A percentile compares a stretch with the other conserved stretches of the same genome.
These are phyloP conservation scores for Stachybotrys echinatus DNA, from an alignment of 2,329 filamentous ascomycete genomes.

Conservation along the genomic window DNA sequence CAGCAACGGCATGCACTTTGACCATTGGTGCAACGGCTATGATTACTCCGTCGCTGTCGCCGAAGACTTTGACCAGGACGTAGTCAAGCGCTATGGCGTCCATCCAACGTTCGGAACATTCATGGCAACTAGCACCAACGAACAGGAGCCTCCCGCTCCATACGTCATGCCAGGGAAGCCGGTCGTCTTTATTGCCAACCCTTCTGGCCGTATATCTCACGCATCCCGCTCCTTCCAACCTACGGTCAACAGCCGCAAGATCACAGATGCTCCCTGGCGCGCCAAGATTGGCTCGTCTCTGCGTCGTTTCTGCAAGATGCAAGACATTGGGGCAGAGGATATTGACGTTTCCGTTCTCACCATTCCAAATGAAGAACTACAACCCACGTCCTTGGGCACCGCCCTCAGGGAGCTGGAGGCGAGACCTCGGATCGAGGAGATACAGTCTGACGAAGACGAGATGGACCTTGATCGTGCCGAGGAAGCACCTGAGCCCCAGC, in stretches of 20 bases:
- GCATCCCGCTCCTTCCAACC: slow-evolving; percentile 39
- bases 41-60: slow-evolving; percentile 44
- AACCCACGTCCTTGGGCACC: slow-evolving; percentile 27
- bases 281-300: slow-evolving; percentile 27
- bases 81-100: slow-evolving; percentile 42
- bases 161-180: slow-evolving; percentile 41
- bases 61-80: slow-evolving; percentile 45
- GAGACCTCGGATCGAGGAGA: slow-evolving; percentile 19
- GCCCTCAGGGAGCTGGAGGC: slow-evolving; percentile 25
- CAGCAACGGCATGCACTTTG: slow-evolving; percentile 47
- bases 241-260: slow-evolving; percentile 26
- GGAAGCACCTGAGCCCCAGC: slow-evolving; percentile 13
- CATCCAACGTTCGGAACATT: slow-evolving; percentile 52
- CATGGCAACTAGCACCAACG: slow-evolving; percentile 41
- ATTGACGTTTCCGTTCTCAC: slow-evolving; percentile 26
- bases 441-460: slow-evolving; percentile 20
- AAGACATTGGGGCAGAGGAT: slow-evolving; percentile 25
- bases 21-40: slow-evolving; percentile 47
- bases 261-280: slow-evolving; percentile 25
- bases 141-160: slow-evolving; percentile 31
- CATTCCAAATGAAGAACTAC: slow-evolving; percentile 25
- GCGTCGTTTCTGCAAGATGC: slow-evolving; percentile 30
- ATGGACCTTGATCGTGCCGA: slow-evolving; percentile 11
- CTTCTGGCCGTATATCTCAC: slow-evolving; percentile 41
- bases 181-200: slow-evolving; percentile 42